Conservation (phyloP, 78 protist species). For the Dictyostelium brefeldianum region DNA sequence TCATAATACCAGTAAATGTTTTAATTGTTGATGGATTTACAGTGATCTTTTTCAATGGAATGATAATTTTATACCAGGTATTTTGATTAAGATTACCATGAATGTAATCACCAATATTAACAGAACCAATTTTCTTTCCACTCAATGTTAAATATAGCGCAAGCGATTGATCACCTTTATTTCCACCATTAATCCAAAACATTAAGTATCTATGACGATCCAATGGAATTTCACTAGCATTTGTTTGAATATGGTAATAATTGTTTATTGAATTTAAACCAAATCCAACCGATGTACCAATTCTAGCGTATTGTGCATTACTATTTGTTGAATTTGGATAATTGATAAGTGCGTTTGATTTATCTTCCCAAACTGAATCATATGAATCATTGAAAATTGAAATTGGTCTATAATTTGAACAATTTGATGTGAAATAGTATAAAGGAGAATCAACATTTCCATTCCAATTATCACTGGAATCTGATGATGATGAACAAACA, state of each 20-base stretch:
- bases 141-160: neutral
- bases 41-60: neutral
- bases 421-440: slow-evolving; percentile 16
- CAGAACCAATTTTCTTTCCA: neutral
- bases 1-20: slow-evolving; percentile 5
- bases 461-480: neutral
- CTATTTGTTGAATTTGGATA: neutral
- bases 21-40: neutral
- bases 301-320: slow-evolving; percentile 13
- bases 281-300: slow-evolving; percentile 15
- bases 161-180: slow-evolving; percentile 1
- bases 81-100: slow-evolving; percentile 12
- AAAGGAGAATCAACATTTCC: neutral
- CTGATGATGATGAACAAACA: neutral
- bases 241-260: neutral
- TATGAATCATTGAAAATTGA: slow-evolving; percentile 22
- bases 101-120: slow-evolving; percentile 31
- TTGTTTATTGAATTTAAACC: neutral
- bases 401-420: slow-evolving; percentile 32
- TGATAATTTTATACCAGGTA: slow-evolving; percentile 38
- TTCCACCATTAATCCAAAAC: slow-evolving; percentile 69
- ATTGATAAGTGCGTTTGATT: neutral
- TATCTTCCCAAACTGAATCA: neutral
- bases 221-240: neutral
- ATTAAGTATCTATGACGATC: slow-evolving; percentile 18